Evolutionary conservation across 2,329 filamentous ascomycete genomes (phyloP).

Genomic region (Xylariaceae sp.): DNA sequence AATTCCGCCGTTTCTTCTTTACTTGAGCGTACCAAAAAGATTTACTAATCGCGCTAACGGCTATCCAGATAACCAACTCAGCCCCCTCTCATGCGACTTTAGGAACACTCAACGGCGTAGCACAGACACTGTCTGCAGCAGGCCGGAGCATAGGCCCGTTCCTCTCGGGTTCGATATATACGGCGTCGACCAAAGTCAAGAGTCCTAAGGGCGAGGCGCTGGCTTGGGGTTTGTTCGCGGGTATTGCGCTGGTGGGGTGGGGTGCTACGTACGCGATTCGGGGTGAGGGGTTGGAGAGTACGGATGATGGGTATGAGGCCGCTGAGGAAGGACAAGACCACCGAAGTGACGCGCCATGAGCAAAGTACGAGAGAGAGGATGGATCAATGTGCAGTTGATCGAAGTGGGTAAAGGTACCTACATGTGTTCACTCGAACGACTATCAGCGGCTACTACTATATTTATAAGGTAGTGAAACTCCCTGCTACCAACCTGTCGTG

Average conservation of each 20-base stretch:
- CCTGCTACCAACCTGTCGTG: too few relatives aligned
- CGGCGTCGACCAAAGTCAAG: conserved; percentile 68
- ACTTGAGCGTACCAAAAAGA: too few relatives aligned
- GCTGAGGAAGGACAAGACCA: conserved; percentile 30
- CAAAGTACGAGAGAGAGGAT: too few relatives aligned
- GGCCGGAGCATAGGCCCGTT: conserved; percentile 87
- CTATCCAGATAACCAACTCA: conserved; percentile 79
- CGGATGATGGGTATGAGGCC: conserved; percentile 42
- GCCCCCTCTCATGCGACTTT: conserved; percentile 81
- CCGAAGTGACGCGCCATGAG: too few relatives aligned
- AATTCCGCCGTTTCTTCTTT: too few relatives aligned
- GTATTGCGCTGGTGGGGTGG: conserved; percentile 77
- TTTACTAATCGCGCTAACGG: conserved; percentile 7
- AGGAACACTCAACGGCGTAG: conserved; percentile 87
- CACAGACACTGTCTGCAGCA: conserved; percentile 87
- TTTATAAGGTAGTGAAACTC: too few relatives aligned
- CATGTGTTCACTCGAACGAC: too few relatives aligned
- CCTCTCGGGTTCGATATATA: conserved; percentile 81
- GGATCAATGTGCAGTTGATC: too few relatives aligned
- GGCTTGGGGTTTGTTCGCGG: conserved; percentile 84
- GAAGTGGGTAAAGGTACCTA: too few relatives aligned
- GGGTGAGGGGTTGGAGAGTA: conserved; percentile 58
- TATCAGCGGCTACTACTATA: too few relatives aligned
- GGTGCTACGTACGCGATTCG: conserved; percentile 73
- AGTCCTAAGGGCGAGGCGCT: conserved; percentile 78